phyloP scores from a whole-genome alignment of 345 rosid species.

The Eucalyptus microcorys region DNA sequence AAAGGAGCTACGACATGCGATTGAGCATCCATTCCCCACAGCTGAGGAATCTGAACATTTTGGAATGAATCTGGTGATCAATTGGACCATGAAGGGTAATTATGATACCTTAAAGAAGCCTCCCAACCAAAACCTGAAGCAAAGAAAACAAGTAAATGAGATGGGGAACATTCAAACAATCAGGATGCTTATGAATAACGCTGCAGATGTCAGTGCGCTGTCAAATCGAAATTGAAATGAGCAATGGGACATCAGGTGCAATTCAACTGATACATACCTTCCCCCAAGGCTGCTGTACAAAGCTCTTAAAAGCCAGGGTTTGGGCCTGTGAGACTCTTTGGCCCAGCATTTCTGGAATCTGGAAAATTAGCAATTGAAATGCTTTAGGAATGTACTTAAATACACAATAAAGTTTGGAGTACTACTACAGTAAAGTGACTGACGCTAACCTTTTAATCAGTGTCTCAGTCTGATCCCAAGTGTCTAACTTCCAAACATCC shows the following conservation, averaged over 20 bases:
- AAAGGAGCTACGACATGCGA: not conserved
- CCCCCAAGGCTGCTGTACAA: slow-evolving; percentile 74
- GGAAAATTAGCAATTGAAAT: not conserved
- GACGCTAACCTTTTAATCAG: slow-evolving; percentile 43
- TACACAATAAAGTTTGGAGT: not conserved
- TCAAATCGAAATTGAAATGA: not conserved
- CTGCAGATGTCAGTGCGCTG: not conserved
- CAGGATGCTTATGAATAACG: not conserved
- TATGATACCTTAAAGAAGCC: slow-evolving; percentile 72
- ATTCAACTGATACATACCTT: slow-evolving; percentile 29
- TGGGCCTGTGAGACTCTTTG: slow-evolving; percentile 51
- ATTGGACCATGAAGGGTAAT: not conserved
- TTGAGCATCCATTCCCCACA: not conserved
- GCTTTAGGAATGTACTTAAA: not conserved
- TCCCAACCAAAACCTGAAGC: slow-evolving; percentile 80
- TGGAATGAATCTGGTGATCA: not conserved
- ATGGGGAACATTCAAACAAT: not conserved
- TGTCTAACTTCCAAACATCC: slow-evolving; percentile 89
- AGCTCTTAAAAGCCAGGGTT: slow-evolving; percentile 89
- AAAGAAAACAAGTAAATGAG: not conserved
- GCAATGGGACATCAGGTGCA: not conserved
- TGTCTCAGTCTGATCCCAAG: slow-evolving; percentile 88
- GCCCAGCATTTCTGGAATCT: slow-evolving; percentile 80
- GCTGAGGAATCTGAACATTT: not conserved
- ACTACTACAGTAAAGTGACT: not conserved